Evolutionary conservation across 768 basidiomycete species (phyloP).

Genomic region (Rhodotorula graminis): DNA sequence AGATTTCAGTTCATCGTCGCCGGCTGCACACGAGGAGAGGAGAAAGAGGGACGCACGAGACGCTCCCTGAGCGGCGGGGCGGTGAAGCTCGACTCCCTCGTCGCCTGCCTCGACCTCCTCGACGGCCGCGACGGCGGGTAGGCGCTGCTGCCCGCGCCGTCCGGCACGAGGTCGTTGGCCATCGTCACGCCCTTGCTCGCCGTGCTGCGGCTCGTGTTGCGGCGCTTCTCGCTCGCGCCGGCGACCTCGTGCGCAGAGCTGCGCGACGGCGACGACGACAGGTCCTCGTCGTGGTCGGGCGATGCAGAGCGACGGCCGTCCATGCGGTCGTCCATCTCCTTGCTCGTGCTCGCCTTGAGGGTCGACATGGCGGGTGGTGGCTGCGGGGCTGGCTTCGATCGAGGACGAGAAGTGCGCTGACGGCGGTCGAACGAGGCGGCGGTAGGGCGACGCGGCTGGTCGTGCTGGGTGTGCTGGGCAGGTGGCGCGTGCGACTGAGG

Average conservation of each 20-base stretch:
- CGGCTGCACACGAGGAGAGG: too few species aligned
- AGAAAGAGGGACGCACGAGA: background rate
- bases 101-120: background rate
- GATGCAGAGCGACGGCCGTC: background rate
- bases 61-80: slow-evolving; percentile 3
- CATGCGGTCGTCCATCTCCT: background rate
- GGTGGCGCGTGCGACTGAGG: too few species aligned
- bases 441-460: too few species aligned
- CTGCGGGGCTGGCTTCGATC: background rate
- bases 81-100: slow-evolving; percentile 1
- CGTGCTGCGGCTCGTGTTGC: background rate
- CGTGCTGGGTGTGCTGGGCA: too few species aligned
- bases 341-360: background rate
- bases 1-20: too few species aligned
- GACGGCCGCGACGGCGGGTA: background rate
- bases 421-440: too few species aligned
- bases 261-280: background rate
- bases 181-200: background rate
- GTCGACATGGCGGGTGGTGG: background rate
- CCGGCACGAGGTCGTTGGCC: background rate
- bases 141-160: background rate
- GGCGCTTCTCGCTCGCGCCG: background rate
- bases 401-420: background rate
- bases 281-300: background rate
- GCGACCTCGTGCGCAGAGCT: background rate